Conservation (phyloP, 2,329 filamentous ascomycete species). For the Chrysoporthe austroafricana region DNA sequence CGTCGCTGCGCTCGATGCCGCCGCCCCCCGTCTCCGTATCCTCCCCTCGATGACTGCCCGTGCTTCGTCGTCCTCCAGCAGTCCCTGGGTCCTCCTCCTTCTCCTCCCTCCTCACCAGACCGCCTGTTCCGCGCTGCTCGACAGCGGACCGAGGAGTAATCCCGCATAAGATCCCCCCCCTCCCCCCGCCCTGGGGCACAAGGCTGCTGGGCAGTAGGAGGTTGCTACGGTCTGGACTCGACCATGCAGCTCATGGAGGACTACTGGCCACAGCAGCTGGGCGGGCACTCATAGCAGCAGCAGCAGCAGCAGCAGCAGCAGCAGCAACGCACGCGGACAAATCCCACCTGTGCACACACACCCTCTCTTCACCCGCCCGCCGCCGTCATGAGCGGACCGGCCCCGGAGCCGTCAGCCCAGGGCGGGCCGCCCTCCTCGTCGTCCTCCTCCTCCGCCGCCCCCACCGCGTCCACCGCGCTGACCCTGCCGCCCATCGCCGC, state of each 20-base stretch:
- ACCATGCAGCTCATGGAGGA: conserved; percentile 4
- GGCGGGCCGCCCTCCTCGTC: conserved; percentile 5
- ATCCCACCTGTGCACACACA: background rate
- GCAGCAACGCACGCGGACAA: background rate
- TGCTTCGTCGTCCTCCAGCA: no score
- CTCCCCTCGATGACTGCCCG: no score
- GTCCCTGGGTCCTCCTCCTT: no score
- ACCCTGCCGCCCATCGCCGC: conserved; percentile 67
- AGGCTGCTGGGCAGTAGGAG: no score
- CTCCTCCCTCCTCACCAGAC: no score
- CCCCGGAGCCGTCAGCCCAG: conserved; percentile 1
- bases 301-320: background rate
- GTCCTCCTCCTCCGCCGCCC: background rate
- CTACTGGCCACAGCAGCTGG: conserved; percentile 1
- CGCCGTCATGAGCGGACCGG: background rate
- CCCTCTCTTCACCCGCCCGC: background rate
- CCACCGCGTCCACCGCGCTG: background rate
- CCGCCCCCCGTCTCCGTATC: no score
- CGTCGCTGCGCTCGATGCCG: no score
- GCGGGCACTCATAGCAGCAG: background rate
- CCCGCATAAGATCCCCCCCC: no score
- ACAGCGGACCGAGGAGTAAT: no score
- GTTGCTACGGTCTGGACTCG: background rate
- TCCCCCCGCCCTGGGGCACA: no score
- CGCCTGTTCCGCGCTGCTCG: no score